Conservation (phyloP, 139 green algal genomes). For the Axilococcus clingmanii region DNA sequence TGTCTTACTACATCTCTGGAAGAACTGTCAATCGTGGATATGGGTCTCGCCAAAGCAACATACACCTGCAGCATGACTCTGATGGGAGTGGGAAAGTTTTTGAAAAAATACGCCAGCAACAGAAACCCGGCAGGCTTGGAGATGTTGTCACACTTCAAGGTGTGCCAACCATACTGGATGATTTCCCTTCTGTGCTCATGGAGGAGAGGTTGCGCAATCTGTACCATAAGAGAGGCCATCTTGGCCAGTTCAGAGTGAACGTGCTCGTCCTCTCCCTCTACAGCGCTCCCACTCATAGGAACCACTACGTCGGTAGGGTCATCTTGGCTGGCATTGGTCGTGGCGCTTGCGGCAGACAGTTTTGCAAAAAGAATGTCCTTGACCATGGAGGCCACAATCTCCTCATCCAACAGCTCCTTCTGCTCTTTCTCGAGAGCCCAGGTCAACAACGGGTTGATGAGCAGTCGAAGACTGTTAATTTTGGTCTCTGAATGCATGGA, state of each 20-base stretch:
- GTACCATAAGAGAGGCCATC: conserved; percentile 63
- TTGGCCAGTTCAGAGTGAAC: conserved; percentile 74
- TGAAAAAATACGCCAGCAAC: conserved; percentile 80
- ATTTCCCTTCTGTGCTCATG: conserved; percentile 68
- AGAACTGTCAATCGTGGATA: conserved; percentile 60
- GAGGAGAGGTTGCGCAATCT: conserved; percentile 43
- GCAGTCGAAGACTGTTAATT: conserved; percentile 50
- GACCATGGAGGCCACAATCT: conserved; percentile 31
- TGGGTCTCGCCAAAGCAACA: too few relatives aligned
- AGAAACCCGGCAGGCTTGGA: conserved; percentile 78
- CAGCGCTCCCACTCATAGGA: too few relatives aligned
- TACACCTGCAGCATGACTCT: too few relatives aligned
- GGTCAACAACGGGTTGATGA: conserved; percentile 76
- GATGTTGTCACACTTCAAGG: conserved; percentile 73
- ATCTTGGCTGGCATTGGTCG: too few relatives aligned
- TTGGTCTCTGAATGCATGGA: not conserved
- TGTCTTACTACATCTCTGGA: conserved; percentile 50
- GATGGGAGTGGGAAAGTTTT: conserved; percentile 41
- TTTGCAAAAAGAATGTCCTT: conserved; percentile 13
- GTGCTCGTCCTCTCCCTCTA: conserved; percentile 45
- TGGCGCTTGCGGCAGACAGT: not conserved
- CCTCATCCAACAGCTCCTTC: conserved; percentile 26
- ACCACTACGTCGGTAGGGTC: too few relatives aligned
- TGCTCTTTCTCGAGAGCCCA: conserved; percentile 40
- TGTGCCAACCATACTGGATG: conserved; percentile 80